These are phyloP conservation scores for Lachancea sp. DNA, from an alignment of 805 yeast species.

Conservation along the genomic window DNA sequence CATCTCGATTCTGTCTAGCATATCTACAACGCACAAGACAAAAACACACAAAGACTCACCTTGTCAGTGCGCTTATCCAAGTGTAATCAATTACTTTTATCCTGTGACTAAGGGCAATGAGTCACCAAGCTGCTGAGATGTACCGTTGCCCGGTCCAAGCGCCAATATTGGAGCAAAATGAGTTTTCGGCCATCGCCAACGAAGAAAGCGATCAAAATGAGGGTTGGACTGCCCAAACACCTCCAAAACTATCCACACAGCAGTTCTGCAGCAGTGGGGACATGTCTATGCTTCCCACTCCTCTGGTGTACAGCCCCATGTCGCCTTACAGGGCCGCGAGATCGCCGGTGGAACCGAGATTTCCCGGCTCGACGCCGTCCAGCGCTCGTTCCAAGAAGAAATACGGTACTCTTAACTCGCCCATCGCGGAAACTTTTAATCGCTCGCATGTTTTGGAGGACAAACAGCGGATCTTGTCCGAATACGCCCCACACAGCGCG, in stretches of 20 bases:
- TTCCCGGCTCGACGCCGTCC: neutral
- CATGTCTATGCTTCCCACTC: slow-evolving; percentile 28
- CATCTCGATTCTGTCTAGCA: neutral
- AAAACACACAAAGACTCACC: neutral
- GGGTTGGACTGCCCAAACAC: slow-evolving; percentile 13
- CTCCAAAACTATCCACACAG: slow-evolving; percentile 18
- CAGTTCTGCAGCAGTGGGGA: slow-evolving; percentile 18
- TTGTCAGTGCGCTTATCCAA: neutral
- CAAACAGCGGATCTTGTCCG: slow-evolving; percentile 16
- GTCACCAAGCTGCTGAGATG: neutral
- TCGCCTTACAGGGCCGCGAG: slow-evolving; percentile 13
- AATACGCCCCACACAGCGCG: slow-evolving; percentile 10
- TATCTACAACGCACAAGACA: neutral
- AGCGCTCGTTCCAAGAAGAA: slow-evolving; percentile 4
- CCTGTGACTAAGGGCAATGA: neutral
- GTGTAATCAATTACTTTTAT: neutral
- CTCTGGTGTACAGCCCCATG: slow-evolving; percentile 26
- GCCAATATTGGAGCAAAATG: slow-evolving; percentile 18
- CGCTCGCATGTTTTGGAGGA: slow-evolving; percentile 5
- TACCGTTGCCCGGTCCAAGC: slow-evolving; percentile 11
- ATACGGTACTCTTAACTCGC: slow-evolving; percentile 1
- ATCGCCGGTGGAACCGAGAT: slow-evolving; percentile 16
- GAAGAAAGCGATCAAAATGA: neutral
- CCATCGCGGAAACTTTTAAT: slow-evolving; percentile 1
- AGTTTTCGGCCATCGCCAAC: slow-evolving; percentile 9